Conservation (phyloP, 441 rosid genomes). For the Aquilaria agallochum region DNA sequence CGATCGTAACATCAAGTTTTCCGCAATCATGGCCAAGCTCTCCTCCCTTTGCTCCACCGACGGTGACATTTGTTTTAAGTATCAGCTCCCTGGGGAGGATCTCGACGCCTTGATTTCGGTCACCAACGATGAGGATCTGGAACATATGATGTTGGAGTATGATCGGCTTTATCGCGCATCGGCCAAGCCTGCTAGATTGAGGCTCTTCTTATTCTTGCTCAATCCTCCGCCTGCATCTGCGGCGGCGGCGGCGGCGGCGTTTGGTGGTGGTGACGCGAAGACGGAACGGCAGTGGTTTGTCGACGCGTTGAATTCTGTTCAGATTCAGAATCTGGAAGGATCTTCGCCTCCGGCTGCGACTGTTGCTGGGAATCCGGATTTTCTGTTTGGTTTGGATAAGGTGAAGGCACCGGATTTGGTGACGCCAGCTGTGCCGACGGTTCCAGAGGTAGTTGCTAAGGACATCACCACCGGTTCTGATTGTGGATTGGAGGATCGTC, state of each 20-base stretch:
- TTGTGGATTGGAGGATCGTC: constrained; percentile 39
- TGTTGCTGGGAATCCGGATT: constrained; percentile 32
- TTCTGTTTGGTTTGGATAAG: constrained; percentile 49
- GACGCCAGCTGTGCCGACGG: constrained; percentile 13
- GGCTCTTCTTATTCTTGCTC: constrained; percentile 46
- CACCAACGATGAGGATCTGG: constrained; percentile 60
- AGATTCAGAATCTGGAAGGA: constrained; percentile 28
- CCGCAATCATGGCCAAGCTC: constrained; percentile 33
- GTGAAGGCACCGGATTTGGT: constrained; percentile 22
- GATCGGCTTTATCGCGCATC: constrained; percentile 42
- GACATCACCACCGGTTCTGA: constrained; percentile 38
- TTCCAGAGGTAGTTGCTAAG: constrained; percentile 20
- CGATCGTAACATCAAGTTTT: constrained; percentile 37
- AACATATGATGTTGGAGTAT: constrained; percentile 60
- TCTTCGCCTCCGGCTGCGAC: constrained; percentile 25
- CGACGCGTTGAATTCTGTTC: constrained; percentile 47
- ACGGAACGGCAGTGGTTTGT: constrained; percentile 59
- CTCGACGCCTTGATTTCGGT: constrained; percentile 63
- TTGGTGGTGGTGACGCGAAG: constrained; percentile 26
- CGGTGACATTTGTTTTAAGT: constrained; percentile 43
- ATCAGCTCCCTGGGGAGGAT: constrained; percentile 66
- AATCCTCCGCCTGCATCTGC: constrained; percentile 11
- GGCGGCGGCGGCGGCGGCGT: constrained; percentile 8
- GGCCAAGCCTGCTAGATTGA: constrained; percentile 42
- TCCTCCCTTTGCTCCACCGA: constrained; percentile 29